Conservation (phyloP, 768 basidiomycete species). For the Russula dissimulans region DNA sequence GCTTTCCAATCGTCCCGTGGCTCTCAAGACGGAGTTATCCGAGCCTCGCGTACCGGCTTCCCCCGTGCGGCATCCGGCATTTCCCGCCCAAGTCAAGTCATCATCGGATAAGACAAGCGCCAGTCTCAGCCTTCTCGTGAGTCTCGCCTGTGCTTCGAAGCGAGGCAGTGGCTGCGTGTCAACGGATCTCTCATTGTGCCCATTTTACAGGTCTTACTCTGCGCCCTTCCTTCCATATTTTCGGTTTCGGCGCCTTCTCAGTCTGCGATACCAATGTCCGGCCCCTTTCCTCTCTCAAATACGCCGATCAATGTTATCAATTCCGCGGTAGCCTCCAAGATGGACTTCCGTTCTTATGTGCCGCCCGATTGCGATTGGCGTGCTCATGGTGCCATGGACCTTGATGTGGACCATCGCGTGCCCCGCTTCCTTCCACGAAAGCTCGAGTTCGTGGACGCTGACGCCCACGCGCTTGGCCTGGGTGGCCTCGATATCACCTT, state of each 20-base stretch:
- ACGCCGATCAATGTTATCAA: slow-evolving; percentile 24
- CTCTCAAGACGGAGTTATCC: slow-evolving; percentile 49
- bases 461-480: slow-evolving; percentile 39
- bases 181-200: slow-evolving; percentile 16
- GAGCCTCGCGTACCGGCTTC: slow-evolving; percentile 42
- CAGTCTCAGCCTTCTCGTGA: slow-evolving; percentile 63
- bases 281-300: slow-evolving; percentile 43
- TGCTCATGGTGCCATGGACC: slow-evolving; percentile 35
- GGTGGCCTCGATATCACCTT: slow-evolving; percentile 65
- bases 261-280: slow-evolving; percentile 42
- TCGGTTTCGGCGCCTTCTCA: slow-evolving; percentile 46
- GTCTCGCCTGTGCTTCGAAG: slow-evolving; percentile 21
- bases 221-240: slow-evolving; percentile 65
- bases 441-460: slow-evolving; percentile 51
- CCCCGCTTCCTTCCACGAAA: slow-evolving; percentile 32
- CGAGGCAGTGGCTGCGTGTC: slow-evolving; percentile 5
- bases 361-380: slow-evolving; percentile 27
- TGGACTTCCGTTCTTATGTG: slow-evolving; percentile 27
- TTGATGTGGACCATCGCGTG: slow-evolving; percentile 35
- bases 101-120: slow-evolving; percentile 32
- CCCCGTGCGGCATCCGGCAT: slow-evolving; percentile 26
- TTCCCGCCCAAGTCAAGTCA: slow-evolving; percentile 44
- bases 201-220: slow-evolving; percentile 55
- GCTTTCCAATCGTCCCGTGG: slow-evolving; percentile 33
- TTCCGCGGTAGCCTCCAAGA: slow-evolving; percentile 23